Base-by-base conservation (phyloP, 306 rosid genomes). In the Quillaja saponaria region DNA sequence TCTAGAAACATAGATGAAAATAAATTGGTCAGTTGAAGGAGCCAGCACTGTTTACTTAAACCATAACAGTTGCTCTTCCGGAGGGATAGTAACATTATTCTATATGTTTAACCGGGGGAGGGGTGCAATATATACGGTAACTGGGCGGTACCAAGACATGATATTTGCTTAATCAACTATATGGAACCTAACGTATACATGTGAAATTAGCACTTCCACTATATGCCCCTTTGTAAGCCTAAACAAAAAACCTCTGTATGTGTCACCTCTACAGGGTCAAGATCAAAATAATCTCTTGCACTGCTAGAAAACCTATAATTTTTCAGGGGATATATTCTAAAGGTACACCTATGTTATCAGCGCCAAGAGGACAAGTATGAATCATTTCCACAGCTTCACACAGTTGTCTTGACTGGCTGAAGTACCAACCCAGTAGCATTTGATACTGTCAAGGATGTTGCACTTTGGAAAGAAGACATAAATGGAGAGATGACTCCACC, bases 381-480 rank as follows among this genome's bases (percentile, higher is more conserved):
- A 20, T 78, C 83, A 87, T 75, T 83, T 85, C 97, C 97, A 91
- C 35, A 91, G 58, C 76, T 82, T 91, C 76, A 88, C 80, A 14
- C 61, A 59, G 55, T 69, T 75, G 72, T 85, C 95, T 41, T 83
- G 87, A 71, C 96, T 84, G 16, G 83, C 78, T 17, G 97, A 84
- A 70, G 95, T 57, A 90, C 70, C 73, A 90, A 34, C 25, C 88
- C 87, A 13, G 75, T 53, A 53, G 48, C 76, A 25, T 42, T 67
- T 16, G 96, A 84, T 7, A 67, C 87, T 12, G 95, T 90, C 82
- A 88, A 58, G 13, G 88, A n/a, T n/a, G n/a, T n/a, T n/a, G n/a
- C n/a, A n/a, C n/a, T n/a, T n/a, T n/a, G n/a, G n/a, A n/a, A n/a
- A n/a, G n/a, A n/a, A n/a, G n/a, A n/a, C n/a, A n/a, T n/a, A n/a